These are phyloP conservation scores for Takashimella tepidaria DNA, from an alignment of 1,284 basidiomycete genomes.

Conservation along the genomic window DNA sequence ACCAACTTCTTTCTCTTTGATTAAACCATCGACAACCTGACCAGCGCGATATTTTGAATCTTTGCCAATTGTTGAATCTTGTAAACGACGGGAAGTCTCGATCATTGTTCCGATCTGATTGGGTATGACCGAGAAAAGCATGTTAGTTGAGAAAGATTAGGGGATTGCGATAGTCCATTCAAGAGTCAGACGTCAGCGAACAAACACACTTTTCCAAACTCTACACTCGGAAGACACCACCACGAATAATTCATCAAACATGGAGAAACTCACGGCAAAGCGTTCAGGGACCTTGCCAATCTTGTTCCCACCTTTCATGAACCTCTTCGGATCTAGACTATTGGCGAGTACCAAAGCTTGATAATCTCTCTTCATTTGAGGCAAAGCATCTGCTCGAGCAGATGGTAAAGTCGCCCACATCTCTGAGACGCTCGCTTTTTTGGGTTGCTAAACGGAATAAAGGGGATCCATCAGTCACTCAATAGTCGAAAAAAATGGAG, in stretches of 20 bases:
- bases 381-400: constrained; percentile 70
- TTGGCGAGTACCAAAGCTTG: constrained; percentile 87
- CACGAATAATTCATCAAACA: no score
- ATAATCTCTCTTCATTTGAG: constrained; percentile 81
- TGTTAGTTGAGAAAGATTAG: no score
- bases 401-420: constrained; percentile 90
- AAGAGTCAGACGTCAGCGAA: no score
- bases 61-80: constrained; percentile 66
- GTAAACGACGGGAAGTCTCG: constrained; percentile 68
- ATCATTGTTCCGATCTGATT: constrained; percentile 80
- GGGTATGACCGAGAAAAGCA: no score
- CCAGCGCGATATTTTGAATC: constrained; percentile 76
- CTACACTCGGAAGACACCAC: no score
- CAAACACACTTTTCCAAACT: no score
- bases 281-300: constrained; percentile 69
- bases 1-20: constrained; percentile 78
- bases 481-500: constrained; percentile 53
- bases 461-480: constrained; percentile 38
- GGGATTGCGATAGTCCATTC: no score
- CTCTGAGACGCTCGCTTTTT: constrained; percentile 69
- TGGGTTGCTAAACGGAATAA: constrained; percentile 53
- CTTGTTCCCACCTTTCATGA: constrained; percentile 83
- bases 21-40: constrained; percentile 77
- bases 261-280: constrained; percentile 67
- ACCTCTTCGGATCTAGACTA: constrained; percentile 91